Base-by-base conservation (phyloP, 176 grass and related monocot genomes). In the Rhipidocladum racemiflorum region DNA sequence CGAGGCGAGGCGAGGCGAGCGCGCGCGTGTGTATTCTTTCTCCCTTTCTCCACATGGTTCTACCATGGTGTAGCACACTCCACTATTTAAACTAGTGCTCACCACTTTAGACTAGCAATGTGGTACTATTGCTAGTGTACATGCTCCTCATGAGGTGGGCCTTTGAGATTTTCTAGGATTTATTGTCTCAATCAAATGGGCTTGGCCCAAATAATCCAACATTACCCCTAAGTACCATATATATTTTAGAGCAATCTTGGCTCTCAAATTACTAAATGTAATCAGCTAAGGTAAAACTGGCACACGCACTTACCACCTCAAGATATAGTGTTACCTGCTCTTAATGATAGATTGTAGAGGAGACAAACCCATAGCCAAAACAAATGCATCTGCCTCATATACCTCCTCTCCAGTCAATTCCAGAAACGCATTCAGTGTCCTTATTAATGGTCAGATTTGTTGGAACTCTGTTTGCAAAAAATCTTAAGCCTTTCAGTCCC, bases 381-480 rank as follows among this genome's bases (percentile, higher is more conserved):
- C 68, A 89, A 97, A 92, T 85, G 91, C 94, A 87, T 97, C 89
- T 42, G 91, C 85, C 54, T 88, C 68, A 46, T 97, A 90, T 51
- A 83, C 57, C 70, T 97, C 85, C 42, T 86, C 64, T 54, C 87
- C 87, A 97, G 16, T 88, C 77, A 82, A 94, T 48, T 85, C 84
- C 82, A 59, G 85, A 87, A 44, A 97, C 77, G 32, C 79, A 90
- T 77, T 73, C 87, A 61, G 65, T 88, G 69, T 92, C 85, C 61
- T 86, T 49, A 59, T 91, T 51, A 77, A 92, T 59, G 9, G 42
- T 90, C 46, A 97, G 77, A 77, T 81, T 82, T 70, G 89, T 90
- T 62, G 88, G 63, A 38, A 72, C 72, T 65, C 55, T 97, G 64
- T 90, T 90, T 68, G 79, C n/a, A 84, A 16, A 38, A 66, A 97